Evolutionary conservation across 345 rosid species (phyloP).

Genomic region (Melaleuca quinquenervia): DNA sequence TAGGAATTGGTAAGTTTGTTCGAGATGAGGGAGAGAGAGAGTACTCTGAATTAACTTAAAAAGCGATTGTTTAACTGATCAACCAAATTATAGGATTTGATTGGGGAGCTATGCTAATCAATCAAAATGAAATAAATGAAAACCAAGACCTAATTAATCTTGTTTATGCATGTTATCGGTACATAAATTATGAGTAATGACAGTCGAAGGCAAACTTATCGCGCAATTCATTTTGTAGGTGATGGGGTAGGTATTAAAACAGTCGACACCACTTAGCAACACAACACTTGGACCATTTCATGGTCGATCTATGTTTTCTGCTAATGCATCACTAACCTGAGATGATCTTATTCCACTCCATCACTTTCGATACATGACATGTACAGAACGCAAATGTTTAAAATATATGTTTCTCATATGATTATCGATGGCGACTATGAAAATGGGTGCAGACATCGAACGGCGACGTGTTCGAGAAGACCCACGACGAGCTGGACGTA

Average conservation of each 20-base stretch:
- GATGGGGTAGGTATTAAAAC: neutral
- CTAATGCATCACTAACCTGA: too few relatives aligned
- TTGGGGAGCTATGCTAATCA: neutral
- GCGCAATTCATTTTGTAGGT: neutral
- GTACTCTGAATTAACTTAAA: neutral
- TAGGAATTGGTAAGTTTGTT: neutral
- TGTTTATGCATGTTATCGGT: neutral
- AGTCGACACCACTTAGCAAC: neutral
- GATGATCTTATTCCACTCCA: neutral
- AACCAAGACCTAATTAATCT: neutral
- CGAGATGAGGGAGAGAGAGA: neutral
- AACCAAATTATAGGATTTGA: neutral
- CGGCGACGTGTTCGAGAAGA: conserved; percentile 67
- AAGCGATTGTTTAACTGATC: neutral
- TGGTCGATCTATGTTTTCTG: neutral
- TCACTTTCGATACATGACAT: neutral
- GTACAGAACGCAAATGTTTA: too few relatives aligned
- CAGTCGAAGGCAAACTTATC: neutral
- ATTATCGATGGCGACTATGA: too few relatives aligned
- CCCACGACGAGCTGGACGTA: conserved; percentile 85
- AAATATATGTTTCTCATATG: too few relatives aligned
- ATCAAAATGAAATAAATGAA: neutral
- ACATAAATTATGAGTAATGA: neutral
- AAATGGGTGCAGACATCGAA: conserved; percentile 52
- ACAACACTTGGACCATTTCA: neutral